These are phyloP conservation scores for Umbelopsis vinacea DNA, from an alignment of 192 early-diverging fungal genomes.

Conservation along the genomic window DNA sequence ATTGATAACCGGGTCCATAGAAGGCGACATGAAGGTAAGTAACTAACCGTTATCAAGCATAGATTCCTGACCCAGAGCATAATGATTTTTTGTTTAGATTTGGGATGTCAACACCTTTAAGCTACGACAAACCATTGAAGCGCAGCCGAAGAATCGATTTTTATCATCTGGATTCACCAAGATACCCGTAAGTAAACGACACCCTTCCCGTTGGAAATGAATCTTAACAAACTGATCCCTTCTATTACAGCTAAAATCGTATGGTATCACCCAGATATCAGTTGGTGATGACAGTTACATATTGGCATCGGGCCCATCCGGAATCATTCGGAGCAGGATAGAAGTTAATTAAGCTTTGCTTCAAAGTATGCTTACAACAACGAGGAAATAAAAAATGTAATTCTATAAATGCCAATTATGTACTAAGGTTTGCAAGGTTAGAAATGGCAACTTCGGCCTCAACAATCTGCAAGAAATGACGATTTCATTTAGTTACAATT, in stretches of 20 bases:
- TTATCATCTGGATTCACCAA: slow-evolving; percentile 50
- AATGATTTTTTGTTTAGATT: slow-evolving; percentile 31
- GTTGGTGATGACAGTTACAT: slow-evolving; percentile 50
- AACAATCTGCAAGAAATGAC: neutral
- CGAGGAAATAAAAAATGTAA: neutral
- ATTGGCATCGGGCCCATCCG: slow-evolving; percentile 69
- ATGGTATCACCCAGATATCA: slow-evolving; percentile 68
- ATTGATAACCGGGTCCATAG: slow-evolving; percentile 69
- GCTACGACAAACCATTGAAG: slow-evolving; percentile 43
- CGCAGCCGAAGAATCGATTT: slow-evolving; percentile 55
- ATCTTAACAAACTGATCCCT: neutral
- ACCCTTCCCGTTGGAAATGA: neutral
- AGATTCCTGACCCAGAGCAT: neutral
- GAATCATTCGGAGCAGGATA: slow-evolving; percentile 44
- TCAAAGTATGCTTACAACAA: neutral
- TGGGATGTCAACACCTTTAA: slow-evolving; percentile 59
- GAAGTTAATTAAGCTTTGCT: neutral
- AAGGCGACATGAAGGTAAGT: slow-evolving; percentile 69
- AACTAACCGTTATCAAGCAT: neutral
- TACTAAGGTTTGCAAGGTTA: slow-evolving; percentile 5
- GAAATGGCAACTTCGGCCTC: slow-evolving; percentile 5
- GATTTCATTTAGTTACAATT: neutral
- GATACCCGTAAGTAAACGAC: slow-evolving; percentile 45
- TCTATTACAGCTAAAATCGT: slow-evolving; percentile 50
- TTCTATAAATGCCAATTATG: slow-evolving; percentile 8